Evolutionary conservation across 2,329 filamentous ascomycete species (phyloP).

Genomic region (Zalaria obscura): DNA sequence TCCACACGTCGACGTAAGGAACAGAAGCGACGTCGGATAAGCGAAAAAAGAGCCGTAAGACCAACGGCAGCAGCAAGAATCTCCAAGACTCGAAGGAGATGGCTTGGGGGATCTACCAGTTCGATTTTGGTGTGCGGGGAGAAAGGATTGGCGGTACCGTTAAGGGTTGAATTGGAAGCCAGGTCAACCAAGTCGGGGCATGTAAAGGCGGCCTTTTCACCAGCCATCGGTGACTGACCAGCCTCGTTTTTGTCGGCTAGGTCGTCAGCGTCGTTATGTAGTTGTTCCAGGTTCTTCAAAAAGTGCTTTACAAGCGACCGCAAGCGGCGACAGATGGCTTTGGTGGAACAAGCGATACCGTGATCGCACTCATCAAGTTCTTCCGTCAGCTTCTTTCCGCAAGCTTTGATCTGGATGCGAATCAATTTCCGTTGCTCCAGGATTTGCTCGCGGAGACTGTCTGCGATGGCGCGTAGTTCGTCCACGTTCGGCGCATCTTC

Average conservation of each 20-base stretch:
- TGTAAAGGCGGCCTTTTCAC: background rate
- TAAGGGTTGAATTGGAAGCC: background rate
- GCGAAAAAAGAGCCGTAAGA: constrained; percentile 27
- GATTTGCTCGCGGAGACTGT: background rate
- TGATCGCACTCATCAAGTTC: constrained; percentile 3
- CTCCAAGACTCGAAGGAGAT: constrained; percentile 25
- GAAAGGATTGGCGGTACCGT: constrained; percentile 1
- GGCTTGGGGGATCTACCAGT: constrained; percentile 7
- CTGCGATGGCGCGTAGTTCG: too few species aligned
- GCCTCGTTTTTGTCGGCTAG: background rate
- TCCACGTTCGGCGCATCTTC: background rate
- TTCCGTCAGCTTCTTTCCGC: background rate
- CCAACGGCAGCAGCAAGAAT: constrained; percentile 30
- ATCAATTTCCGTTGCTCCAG: background rate
- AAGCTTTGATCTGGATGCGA: background rate
- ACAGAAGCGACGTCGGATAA: constrained; percentile 33
- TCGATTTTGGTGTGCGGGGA: background rate
- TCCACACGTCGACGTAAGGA: constrained; percentile 37
- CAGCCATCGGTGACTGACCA: background rate
- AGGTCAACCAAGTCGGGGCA: too few species aligned
- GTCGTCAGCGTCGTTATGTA: constrained; percentile 1
- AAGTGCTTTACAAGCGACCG: background rate
- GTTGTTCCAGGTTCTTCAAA: background rate
- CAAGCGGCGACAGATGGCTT: constrained; percentile 3
- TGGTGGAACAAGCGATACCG: constrained; percentile 3